Base-by-base conservation (phyloP, 306 rosid genomes). In the Ceratonia siliqua region DNA sequence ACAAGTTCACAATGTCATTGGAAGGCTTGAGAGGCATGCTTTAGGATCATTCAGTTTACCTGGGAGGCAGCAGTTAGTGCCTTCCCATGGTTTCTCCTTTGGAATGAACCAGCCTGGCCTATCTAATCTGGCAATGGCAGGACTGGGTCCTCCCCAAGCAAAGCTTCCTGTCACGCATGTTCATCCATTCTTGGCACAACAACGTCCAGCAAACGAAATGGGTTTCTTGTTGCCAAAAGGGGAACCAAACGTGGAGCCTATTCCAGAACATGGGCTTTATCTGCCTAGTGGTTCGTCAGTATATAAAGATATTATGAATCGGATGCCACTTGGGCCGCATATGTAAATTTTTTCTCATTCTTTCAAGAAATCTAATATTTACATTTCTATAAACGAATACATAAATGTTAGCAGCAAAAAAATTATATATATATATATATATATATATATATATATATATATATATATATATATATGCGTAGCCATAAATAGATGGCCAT, bases 251-350 rank as follows among this genome's bases (percentile, higher is more conserved):
- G 82, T 78, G 57, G 94, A 90, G 80, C 81, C 84, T 30, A 74
- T 78, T 50, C 85, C 91, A 27, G 91, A 88, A 36, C 78, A 79
- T 62, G 87, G 82, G 55, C 79, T 86, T 80, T 89, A 86, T 83
- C 70, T 89, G 68, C 78, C 82, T 30, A 87, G 61, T 85, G 91
- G 88, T 17, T 83, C 91, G 55, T 74, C 97, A 0, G 70, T 83
- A 55, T 92, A 90, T 77, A 96, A 92, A 73, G 92, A 84, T 67
- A 54, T 88, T 10, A 87, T 92, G 96, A 87, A 81, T 73, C 87
- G 93, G 87, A 92, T 88, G 86, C 98, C 96, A 14, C 94, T 90
- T 75, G 97, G 92, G 79, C 97, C 90, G 74, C 87, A 87, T 59
- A 88, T 85, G 88, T 92, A 82, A 89, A 82, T 45, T 70, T 71